Conservation (phyloP, 768 basidiomycete genomes). For the Kwoniella europaea region DNA sequence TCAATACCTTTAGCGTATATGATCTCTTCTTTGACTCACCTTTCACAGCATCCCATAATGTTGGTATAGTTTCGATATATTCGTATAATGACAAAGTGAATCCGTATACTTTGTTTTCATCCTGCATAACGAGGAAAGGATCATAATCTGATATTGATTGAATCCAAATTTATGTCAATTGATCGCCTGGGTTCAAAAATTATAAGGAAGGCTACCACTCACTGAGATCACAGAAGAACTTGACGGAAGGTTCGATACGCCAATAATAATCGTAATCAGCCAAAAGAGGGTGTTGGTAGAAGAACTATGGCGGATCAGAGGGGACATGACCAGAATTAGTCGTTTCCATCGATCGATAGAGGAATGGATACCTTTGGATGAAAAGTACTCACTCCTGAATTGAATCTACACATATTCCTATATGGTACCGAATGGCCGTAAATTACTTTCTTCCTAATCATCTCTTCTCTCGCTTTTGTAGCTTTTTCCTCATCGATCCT, state of each 20-base stretch:
- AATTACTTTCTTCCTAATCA: constrained; percentile 68
- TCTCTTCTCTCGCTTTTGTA: constrained; percentile 64
- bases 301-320: constrained; percentile 65
- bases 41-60: constrained; percentile 76
- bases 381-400: constrained; percentile 72
- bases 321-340: not conserved
- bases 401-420: constrained; percentile 94
- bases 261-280: constrained; percentile 83
- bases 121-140: constrained; percentile 80
- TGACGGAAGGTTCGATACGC: constrained; percentile 85
- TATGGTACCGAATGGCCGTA: constrained; percentile 67
- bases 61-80: constrained; percentile 77
- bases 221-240: constrained; percentile 74
- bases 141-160: constrained; percentile 63
- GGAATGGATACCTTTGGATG: not conserved
- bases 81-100: constrained; percentile 81
- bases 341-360: too few relatives aligned
- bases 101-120: constrained; percentile 81
- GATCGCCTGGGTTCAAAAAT: not conserved
- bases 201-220: constrained; percentile 8
- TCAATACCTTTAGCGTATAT: too few relatives aligned
- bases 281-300: constrained; percentile 78
- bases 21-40: constrained; percentile 59
- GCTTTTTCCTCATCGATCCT: constrained; percentile 77
- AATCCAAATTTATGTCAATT: not conserved